These are phyloP conservation scores for Astrothelium macrocarpum DNA, from an alignment of 495 filamentous ascomycete species.

Conservation along the genomic window DNA sequence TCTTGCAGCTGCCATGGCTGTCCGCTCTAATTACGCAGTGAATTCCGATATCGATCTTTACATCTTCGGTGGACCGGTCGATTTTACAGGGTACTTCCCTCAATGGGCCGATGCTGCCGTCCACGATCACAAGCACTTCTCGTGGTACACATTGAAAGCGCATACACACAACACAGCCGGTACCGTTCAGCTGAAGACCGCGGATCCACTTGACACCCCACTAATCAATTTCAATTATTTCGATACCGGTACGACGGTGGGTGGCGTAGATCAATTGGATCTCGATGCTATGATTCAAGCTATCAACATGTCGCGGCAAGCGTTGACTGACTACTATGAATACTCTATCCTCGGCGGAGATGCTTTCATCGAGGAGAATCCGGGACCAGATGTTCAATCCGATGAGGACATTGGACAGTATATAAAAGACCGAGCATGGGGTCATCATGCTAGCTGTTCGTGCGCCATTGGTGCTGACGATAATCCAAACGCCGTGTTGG, in stretches of 20 bases:
- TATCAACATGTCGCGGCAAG: not conserved
- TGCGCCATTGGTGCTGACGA: slow-evolving; percentile 41
- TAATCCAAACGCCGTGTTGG: slow-evolving; percentile 42
- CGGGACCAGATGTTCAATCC: not conserved
- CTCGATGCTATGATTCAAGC: slow-evolving; percentile 21
- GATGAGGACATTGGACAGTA: slow-evolving; percentile 16
- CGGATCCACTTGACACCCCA: slow-evolving; percentile 20
- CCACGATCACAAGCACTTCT: slow-evolving; percentile 6
- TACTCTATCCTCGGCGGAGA: not conserved
- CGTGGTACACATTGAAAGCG: not conserved
- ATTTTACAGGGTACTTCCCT: slow-evolving; percentile 12
- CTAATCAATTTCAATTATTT: slow-evolving; percentile 27
- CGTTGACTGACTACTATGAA: not conserved
- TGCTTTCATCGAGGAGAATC: not conserved
- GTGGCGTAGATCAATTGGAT: slow-evolving; percentile 8
- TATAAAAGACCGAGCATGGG: slow-evolving; percentile 42
- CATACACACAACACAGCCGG: not conserved
- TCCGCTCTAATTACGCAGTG: not conserved
- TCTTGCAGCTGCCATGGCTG: slow-evolving; percentile 8
- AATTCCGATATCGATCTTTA: slow-evolving; percentile 10
- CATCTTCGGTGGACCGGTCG: slow-evolving; percentile 10
- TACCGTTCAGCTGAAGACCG: not conserved
- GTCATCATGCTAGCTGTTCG: slow-evolving; percentile 42
- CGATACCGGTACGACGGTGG: slow-evolving; percentile 9
- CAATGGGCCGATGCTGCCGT: slow-evolving; percentile 6